A percentile compares a stretch with the other conserved stretches of the same genome.
These are phyloP conservation scores for Thielaviopsis musarum DNA, from an alignment of 2,329 filamentous ascomycete genomes.

Conservation along the genomic window DNA sequence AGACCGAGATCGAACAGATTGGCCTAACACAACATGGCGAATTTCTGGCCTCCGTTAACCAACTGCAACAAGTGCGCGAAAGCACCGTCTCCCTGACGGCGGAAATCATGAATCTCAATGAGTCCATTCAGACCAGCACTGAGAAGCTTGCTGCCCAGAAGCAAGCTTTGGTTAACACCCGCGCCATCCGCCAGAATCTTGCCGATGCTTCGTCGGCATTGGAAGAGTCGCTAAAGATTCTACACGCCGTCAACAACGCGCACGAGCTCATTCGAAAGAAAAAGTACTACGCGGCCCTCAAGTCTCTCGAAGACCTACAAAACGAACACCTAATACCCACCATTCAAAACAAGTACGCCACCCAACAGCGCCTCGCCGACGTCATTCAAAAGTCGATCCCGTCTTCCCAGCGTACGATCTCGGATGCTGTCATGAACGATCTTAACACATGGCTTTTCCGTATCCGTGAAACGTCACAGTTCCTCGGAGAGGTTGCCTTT, in stretches of 20 bases:
- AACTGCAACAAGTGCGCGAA: constrained; percentile 80
- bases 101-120: constrained; percentile 82
- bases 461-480: constrained; percentile 90
- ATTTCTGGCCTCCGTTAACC: constrained; percentile 84
- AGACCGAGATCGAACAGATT: constrained; percentile 82
- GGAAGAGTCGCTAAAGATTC: constrained; percentile 78
- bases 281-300: constrained; percentile 87
- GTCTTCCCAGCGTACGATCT: constrained; percentile 78
- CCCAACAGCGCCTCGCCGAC: constrained; percentile 85
- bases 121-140: constrained; percentile 87
- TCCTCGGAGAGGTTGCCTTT: constrained; percentile 87
- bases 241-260: constrained; percentile 84
- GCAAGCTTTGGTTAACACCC: constrained; percentile 80
- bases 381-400: constrained; percentile 94
- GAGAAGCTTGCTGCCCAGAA: constrained; percentile 91
- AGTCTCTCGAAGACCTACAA: constrained; percentile 86
- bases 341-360: constrained; percentile 68
- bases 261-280: constrained; percentile 84
- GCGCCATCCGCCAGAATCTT: constrained; percentile 85
- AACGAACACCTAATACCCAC: constrained; percentile 73
- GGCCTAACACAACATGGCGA: constrained; percentile 94
- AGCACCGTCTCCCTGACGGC: constrained; percentile 76
- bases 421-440: constrained; percentile 92
- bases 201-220: constrained; percentile 80
- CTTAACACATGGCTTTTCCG: constrained; percentile 92